Conservation (phyloP, 2,329 filamentous ascomycete species). For the Alternaria viburni region DNA sequence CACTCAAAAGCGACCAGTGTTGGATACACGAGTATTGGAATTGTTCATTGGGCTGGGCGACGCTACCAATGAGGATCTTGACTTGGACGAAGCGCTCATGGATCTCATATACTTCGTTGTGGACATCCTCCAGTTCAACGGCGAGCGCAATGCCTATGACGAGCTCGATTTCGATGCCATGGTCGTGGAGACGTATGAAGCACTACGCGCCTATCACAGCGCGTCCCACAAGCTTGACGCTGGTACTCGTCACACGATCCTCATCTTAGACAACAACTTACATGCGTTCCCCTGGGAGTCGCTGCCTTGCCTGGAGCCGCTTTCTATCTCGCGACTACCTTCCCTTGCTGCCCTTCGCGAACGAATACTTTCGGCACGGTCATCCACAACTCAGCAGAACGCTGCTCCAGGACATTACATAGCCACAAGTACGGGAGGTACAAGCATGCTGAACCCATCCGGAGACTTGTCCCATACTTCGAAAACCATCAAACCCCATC, state of each 20-base stretch:
- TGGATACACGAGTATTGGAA: slow-evolving; percentile 76
- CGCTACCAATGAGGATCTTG: slow-evolving; percentile 68
- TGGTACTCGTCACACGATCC: slow-evolving; percentile 71
- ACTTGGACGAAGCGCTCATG: slow-evolving; percentile 87
- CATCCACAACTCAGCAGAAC: slow-evolving; percentile 11
- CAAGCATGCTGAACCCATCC: slow-evolving; percentile 89
- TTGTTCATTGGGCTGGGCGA: slow-evolving; percentile 87
- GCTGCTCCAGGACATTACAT: slow-evolving; percentile 52
- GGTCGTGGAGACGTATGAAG: slow-evolving; percentile 85
- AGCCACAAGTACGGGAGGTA: slow-evolving; percentile 61
- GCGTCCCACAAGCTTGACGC: slow-evolving; percentile 47
- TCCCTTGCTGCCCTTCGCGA: slow-evolving; percentile 83
- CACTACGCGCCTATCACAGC: slow-evolving; percentile 78
- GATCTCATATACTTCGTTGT: slow-evolving; percentile 96
- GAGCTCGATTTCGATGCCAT: slow-evolving; percentile 96
- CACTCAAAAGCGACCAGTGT: slow-evolving; percentile 55
- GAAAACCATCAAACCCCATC: slow-evolving; percentile 70
- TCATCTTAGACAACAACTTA: slow-evolving; percentile 89
- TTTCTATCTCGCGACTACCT: slow-evolving; percentile 85
- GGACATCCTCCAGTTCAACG: slow-evolving; percentile 95
- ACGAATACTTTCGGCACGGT: slow-evolving; percentile 66
- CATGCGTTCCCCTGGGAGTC: slow-evolving; percentile 97
- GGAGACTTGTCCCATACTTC: slow-evolving; percentile 84
- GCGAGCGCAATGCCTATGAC: slow-evolving; percentile 94
- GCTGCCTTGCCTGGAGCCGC: slow-evolving; percentile 78